phyloP scores from a whole-genome alignment of 129 eudicot genomes.

The Gnaphalium uliginosum region DNA sequence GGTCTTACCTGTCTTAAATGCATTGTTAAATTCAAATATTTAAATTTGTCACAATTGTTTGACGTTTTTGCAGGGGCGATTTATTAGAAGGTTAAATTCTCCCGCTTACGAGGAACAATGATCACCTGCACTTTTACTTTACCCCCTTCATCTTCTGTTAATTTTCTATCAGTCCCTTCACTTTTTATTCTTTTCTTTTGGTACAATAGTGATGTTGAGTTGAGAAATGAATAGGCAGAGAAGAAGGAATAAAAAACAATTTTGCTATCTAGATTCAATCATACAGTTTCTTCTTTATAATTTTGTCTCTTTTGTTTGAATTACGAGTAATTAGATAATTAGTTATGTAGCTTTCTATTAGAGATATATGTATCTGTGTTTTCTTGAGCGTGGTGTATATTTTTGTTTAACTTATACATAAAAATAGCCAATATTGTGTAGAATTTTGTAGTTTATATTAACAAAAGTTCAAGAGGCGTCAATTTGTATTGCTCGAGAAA shows the following conservation, averaged over 20 bases:
- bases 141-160: not conserved
- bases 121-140: not conserved
- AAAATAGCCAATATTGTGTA: no score
- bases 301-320: not conserved
- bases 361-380: not conserved
- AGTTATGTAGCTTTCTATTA: not conserved
- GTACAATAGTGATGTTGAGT: not conserved
- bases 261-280: constrained; percentile 16
- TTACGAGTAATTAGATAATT: no score
- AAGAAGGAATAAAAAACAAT: constrained; percentile 13
- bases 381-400: not conserved
- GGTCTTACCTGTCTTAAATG: no score
- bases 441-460: no score
- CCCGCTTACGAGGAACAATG: constrained; percentile 33
- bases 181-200: not conserved
- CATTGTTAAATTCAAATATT: not conserved
- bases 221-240: constrained; percentile 21
- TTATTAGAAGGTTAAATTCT: constrained; percentile 63
- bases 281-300: not conserved
- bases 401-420: not conserved
- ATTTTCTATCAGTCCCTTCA: not conserved
- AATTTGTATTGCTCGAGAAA: no score
- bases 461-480: no score
- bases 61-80: constrained; percentile 53
- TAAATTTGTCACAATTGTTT: not conserved